Base-by-base conservation (phyloP, 352 stramenopile species). In the Phytophthora ohioensis region DNA sequence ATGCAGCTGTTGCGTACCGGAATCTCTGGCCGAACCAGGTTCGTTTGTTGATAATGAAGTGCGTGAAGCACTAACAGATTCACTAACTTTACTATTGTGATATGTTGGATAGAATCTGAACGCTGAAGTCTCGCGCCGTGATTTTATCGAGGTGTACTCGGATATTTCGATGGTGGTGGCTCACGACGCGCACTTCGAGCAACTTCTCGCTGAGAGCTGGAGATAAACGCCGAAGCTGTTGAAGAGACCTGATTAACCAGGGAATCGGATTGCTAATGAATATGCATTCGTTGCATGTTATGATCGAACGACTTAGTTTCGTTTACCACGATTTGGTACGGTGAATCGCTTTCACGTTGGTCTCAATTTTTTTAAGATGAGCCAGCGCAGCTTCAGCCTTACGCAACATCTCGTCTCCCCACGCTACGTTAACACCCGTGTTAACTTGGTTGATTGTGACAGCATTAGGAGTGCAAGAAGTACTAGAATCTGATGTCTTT, bases 61-160 rank as follows among this genome's bases (percentile, higher is more conserved):
- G 3, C 21, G 6, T 3, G 9, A 3, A 17, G 12, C 1, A 31
- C 15, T 7, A 38, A 27, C 15, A 30, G 27, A 48, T 5, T 62
- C 2, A 32, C 36, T 47, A 47, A 58, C 17, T 13, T 57, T 10
- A 5, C 3, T n/a, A 15, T 41, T 56, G 31, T 56, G 21, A 10
- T 58, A 42, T 61, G 17, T 27, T 54, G 17, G 27, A 34, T 51
- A 71, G 73, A 65, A 73, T 61, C 2, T 21, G n/a, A 63, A 62
- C 10, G 53, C 68, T 7, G 73, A 88, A 31, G 65, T 93, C 51
- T 83, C 82, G 2, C 67, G 55, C 6, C 74, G 70, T 38, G 79
- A 91, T 46, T 95, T 95, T 57, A 39, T 88, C 8, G 83, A 94
- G 7, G 80, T 93, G 31, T 95, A 95, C 76, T 63, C 68, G 5